phyloP scores from a whole-genome alignment of 768 basidiomycete genomes.

The Hemileccinum impolitum region DNA sequence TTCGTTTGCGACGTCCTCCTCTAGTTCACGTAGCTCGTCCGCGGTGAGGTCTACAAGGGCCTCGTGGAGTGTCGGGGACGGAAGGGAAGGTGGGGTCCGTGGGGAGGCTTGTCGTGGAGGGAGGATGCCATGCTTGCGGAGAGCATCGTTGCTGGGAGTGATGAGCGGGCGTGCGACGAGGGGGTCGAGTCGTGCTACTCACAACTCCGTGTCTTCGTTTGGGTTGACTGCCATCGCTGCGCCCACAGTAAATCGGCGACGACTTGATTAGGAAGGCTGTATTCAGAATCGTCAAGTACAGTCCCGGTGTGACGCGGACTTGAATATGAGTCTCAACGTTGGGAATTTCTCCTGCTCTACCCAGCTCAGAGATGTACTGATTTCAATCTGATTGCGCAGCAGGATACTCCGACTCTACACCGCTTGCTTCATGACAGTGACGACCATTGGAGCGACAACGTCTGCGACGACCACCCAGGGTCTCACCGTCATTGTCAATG shows the following conservation, averaged over 20 bases:
- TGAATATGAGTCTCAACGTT: constrained; percentile 12
- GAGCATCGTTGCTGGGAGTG: constrained; percentile 78
- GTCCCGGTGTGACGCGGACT: constrained; percentile 23
- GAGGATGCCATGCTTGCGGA: constrained; percentile 89
- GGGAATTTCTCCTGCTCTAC: constrained; percentile 8
- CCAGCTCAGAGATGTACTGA: constrained; percentile 23
- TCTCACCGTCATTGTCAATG: constrained; percentile 30
- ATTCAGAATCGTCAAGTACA: constrained; percentile 10
- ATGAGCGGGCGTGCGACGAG: background rate
- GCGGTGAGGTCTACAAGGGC: constrained; percentile 60
- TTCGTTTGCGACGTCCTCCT: constrained; percentile 71
- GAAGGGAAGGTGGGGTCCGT: constrained; percentile 76
- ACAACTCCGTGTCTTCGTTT: constrained; percentile 97
- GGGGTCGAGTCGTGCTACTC: constrained; percentile 30
- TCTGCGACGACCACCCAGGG: constrained; percentile 23
- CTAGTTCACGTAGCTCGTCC: constrained; percentile 63
- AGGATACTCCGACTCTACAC: constrained; percentile 14
- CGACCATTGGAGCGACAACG: constrained; percentile 15
- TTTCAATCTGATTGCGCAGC: constrained; percentile 7
- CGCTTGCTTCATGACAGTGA: constrained; percentile 24
- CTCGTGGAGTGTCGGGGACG: constrained; percentile 69
- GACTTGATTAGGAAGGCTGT: constrained; percentile 29
- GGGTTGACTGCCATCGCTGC: constrained; percentile 61
- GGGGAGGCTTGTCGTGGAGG: constrained; percentile 69
- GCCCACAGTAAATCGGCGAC: constrained; percentile 8